A percentile compares a stretch with the other conserved stretches of the same genome.
Evolutionary conservation across 768 basidiomycete genomes (phyloP).

Genomic region (Auricularia heimuer): DNA sequence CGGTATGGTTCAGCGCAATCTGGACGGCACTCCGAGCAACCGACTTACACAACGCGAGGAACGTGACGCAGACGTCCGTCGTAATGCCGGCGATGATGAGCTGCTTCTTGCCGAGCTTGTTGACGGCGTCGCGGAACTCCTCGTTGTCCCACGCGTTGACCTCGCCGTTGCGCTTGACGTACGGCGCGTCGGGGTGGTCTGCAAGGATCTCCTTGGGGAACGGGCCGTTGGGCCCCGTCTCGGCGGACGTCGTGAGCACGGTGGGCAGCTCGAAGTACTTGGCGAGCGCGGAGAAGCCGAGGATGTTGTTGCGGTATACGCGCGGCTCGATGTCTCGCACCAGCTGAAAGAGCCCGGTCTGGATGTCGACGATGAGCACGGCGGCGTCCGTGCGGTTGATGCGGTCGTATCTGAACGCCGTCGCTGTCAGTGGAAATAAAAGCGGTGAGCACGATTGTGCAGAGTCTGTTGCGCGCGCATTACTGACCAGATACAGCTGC

Average conservation of each 20-base stretch:
- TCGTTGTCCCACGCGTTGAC: constrained; percentile 45
- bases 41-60: constrained; percentile 31
- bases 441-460: no score
- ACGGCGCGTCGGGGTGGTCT: constrained; percentile 35
- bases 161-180: constrained; percentile 39
- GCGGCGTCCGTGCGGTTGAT: constrained; percentile 36
- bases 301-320: constrained; percentile 34
- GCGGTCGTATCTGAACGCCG: constrained; percentile 24
- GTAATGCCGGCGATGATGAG: constrained; percentile 39
- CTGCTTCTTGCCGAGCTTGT: constrained; percentile 40
- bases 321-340: constrained; percentile 32
- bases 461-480: no score
- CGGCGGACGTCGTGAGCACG: constrained; percentile 35
- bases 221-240: constrained; percentile 38
- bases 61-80: constrained; percentile 43
- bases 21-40: no score
- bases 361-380: constrained; percentile 40
- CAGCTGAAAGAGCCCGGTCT: constrained; percentile 38
- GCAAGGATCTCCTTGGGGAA: constrained; percentile 34
- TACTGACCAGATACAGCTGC: no score
- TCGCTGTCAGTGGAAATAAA: background rate
- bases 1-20: background rate
- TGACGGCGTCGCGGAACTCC: constrained; percentile 38
- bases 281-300: constrained; percentile 37
- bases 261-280: constrained; percentile 38